Percentiles rank a stretch among this genome's conserved stretches.
phyloP scores from a whole-genome alignment of 371 early-diverging fungal species.

The Syncephalastrum contaminatum region DNA sequence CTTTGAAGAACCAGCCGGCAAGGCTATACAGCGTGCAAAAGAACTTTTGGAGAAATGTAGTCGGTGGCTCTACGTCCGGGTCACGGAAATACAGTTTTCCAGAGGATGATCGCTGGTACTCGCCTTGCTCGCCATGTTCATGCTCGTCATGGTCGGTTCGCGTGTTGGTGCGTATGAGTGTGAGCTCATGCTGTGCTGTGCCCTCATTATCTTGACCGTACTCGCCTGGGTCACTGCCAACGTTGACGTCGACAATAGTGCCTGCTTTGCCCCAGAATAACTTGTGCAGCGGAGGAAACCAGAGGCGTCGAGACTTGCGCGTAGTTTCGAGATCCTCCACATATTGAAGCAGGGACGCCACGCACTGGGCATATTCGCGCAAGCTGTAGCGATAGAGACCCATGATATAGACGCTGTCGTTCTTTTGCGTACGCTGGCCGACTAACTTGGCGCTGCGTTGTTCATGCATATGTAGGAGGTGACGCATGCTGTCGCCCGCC shows the following conservation, averaged over 20 bases:
- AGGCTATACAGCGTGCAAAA: slow-evolving; percentile 5
- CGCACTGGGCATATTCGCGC: slow-evolving; percentile 9
- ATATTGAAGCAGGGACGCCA: slow-evolving; percentile 11
- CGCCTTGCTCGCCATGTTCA: no score
- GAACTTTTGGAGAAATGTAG: slow-evolving; percentile 7
- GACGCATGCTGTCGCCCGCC: background rate
- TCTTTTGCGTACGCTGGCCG: background rate
- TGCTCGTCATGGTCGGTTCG: no score
- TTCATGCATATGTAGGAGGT: background rate
- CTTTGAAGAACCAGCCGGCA: slow-evolving; percentile 9
- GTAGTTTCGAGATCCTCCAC: slow-evolving; percentile 10
- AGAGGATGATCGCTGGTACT: background rate
- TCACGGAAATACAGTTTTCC: slow-evolving; percentile 2
- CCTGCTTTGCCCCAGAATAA: no score
- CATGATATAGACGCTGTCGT: slow-evolving; percentile 14
- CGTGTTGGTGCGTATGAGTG: no score
- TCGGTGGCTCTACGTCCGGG: slow-evolving; percentile 12
- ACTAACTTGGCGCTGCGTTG: no score
- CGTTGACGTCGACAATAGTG: no score
- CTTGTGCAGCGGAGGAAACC: slow-evolving; percentile 4
- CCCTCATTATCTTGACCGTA: no score
- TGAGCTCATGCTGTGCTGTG: background rate
- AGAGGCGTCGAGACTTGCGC: slow-evolving; percentile 4
- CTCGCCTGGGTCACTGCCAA: no score
- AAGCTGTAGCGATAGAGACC: slow-evolving; percentile 16